Evolutionary conservation across 176 grass and related monocot genomes (phyloP).

Genomic region (Saccharum officinarum): DNA sequence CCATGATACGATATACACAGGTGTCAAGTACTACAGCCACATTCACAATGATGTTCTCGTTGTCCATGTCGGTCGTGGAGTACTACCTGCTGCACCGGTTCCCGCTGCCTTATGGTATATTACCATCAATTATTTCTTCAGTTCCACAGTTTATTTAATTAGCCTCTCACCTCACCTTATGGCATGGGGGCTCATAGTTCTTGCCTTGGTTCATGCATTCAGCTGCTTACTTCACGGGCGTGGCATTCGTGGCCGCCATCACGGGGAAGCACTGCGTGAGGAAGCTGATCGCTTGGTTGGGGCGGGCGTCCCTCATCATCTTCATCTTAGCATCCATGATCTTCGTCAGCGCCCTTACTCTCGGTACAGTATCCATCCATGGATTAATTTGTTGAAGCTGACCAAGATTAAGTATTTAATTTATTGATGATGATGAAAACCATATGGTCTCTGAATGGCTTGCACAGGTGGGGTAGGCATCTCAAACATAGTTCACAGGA

Average conservation of each 20-base stretch:
- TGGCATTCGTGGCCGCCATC: constrained; percentile 51
- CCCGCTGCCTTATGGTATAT: constrained; percentile 52
- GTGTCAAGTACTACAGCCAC: constrained; percentile 82
- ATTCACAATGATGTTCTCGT: constrained; percentile 94
- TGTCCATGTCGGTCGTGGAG: constrained; percentile 74
- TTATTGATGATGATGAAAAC: background rate
- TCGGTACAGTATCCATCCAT: constrained; percentile 23
- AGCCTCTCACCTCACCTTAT: too few relatives aligned
- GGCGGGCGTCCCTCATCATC: constrained; percentile 64
- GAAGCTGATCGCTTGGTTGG: constrained; percentile 61
- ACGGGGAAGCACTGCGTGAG: constrained; percentile 43
- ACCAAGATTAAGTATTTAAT: background rate
- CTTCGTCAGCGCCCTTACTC: constrained; percentile 54
- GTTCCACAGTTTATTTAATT: too few relatives aligned
- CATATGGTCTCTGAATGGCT: background rate
- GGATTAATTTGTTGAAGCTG: background rate
- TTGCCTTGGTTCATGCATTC: background rate
- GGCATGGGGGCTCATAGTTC: too few relatives aligned
- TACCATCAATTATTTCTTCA: too few relatives aligned
- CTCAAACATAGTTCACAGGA: constrained; percentile 49
- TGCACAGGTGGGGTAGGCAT: constrained; percentile 66
- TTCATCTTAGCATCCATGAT: constrained; percentile 79
- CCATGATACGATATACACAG: too few relatives aligned
- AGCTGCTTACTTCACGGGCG: constrained; percentile 56
- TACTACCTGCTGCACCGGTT: constrained; percentile 76